These are phyloP conservation scores for Tetramitus jugosus DNA, from an alignment of 208 protist genomes.

Conservation along the genomic window DNA sequence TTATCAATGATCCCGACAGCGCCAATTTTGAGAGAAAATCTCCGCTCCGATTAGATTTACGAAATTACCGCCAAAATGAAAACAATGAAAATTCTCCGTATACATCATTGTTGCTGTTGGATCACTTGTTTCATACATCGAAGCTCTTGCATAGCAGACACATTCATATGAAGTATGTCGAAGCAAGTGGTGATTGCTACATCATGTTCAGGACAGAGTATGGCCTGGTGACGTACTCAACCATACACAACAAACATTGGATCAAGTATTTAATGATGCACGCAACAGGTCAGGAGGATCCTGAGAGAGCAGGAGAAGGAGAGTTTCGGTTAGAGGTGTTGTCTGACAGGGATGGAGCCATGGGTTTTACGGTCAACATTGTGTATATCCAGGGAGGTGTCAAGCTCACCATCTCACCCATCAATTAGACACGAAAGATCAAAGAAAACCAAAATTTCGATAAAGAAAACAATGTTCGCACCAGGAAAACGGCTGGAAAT, in stretches of 20 bases:
- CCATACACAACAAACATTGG: slow-evolving; percentile 25
- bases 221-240: slow-evolving; percentile 21
- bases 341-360: slow-evolving; percentile 1
- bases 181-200: slow-evolving; percentile 7
- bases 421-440: too few species aligned
- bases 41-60: background rate
- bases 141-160: background rate
- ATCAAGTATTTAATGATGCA: slow-evolving; percentile 25
- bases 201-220: slow-evolving; percentile 25
- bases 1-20: slow-evolving; percentile 11
- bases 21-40: background rate
- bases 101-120: slow-evolving; percentile 18
- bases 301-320: slow-evolving; percentile 20
- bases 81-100: background rate
- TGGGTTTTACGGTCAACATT: slow-evolving; percentile 19
- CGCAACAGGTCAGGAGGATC: slow-evolving; percentile 5
- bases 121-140: slow-evolving; percentile 22
- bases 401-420: too few species aligned
- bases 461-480: too few species aligned
- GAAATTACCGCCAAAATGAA: background rate
- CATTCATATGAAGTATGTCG: slow-evolving; percentile 27
- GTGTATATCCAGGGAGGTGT: slow-evolving; percentile 22
- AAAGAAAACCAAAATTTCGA: too few species aligned
- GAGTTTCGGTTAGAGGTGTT: slow-evolving; percentile 24
- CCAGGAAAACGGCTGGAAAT: too few species aligned